Evolutionary conservation across 495 filamentous ascomycete species (phyloP).

Genomic region (Hyaloscypha variabilis): DNA sequence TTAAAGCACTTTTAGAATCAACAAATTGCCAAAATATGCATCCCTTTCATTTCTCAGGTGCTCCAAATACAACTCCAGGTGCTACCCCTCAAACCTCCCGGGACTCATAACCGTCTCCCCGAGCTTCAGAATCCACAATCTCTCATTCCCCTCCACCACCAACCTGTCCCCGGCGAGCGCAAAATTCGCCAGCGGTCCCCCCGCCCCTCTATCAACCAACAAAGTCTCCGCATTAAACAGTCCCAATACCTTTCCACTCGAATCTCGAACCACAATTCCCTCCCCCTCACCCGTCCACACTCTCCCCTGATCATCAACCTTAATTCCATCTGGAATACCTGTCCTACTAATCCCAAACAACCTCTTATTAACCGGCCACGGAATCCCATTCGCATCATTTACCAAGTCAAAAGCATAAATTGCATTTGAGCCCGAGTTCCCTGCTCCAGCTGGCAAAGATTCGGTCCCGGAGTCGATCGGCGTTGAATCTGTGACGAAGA

Average conservation of each 20-base stretch:
- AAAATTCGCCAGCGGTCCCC: not conserved
- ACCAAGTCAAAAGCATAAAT: not conserved
- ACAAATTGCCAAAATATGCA: too few species aligned
- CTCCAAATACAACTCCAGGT: too few species aligned
- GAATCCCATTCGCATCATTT: not conserved
- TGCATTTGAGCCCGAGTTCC: not conserved
- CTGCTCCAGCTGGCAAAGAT: not conserved
- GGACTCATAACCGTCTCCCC: not conserved
- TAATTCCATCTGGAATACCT: slow-evolving; percentile 7
- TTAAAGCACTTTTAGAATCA: too few species aligned
- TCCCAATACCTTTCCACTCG: not conserved
- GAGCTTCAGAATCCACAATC: slow-evolving; percentile 2
- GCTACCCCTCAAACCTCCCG: slow-evolving; percentile 3
- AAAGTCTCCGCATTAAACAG: slow-evolving; percentile 6
- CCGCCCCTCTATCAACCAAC: not conserved
- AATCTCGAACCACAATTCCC: not conserved
- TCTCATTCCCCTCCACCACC: slow-evolving; percentile 7
- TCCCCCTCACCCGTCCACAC: slow-evolving; percentile 4
- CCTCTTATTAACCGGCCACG: slow-evolving; percentile 7
- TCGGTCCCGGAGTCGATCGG: not conserved
- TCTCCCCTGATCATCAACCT: slow-evolving; percentile 4
- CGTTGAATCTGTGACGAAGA: slow-evolving; percentile 6
- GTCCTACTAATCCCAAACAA: not conserved
- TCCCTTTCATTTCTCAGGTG: too few species aligned
- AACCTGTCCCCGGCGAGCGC: slow-evolving; percentile 5